These are phyloP conservation scores for Helianthus tuberosus DNA, from an alignment of 129 eudicot species.

Conservation along the genomic window DNA sequence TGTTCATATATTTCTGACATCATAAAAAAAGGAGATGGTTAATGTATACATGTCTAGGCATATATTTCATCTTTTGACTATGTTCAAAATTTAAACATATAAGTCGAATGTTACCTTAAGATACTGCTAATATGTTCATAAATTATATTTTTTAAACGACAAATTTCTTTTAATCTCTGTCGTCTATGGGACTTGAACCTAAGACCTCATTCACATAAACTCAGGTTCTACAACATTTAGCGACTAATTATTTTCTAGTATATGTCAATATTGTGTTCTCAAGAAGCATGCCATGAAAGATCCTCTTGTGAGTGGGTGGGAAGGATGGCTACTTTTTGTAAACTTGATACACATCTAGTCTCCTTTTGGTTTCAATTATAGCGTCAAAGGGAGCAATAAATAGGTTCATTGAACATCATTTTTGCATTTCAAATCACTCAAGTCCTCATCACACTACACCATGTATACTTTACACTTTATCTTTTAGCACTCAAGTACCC, in stretches of 20 bases:
- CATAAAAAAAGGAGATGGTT: too few relatives aligned
- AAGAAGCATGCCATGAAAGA: constrained; percentile 48
- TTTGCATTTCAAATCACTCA: constrained; percentile 39
- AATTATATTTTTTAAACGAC: too few relatives aligned
- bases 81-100: too few relatives aligned
- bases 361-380: constrained; percentile 32
- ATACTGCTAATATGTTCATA: too few relatives aligned
- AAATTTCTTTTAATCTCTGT: too few relatives aligned
- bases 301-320: constrained; percentile 46
- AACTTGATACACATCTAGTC: constrained; percentile 34
- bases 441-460: constrained; percentile 47
- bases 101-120: too few relatives aligned
- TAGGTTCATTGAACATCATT: constrained; percentile 46
- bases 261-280: constrained; percentile 18
- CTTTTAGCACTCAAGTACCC: constrained; percentile 35
- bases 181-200: too few relatives aligned
- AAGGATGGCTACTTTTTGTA: constrained; percentile 38
- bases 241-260: neutral
- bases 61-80: too few relatives aligned
- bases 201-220: too few relatives aligned
- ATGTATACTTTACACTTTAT: constrained; percentile 25
- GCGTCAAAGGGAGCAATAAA: constrained; percentile 42
- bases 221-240: too few relatives aligned
- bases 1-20: too few relatives aligned
- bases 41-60: too few relatives aligned